Conservation (phyloP, 495 filamentous ascomycete genomes). For the Aspergillus nidulans region DNA sequence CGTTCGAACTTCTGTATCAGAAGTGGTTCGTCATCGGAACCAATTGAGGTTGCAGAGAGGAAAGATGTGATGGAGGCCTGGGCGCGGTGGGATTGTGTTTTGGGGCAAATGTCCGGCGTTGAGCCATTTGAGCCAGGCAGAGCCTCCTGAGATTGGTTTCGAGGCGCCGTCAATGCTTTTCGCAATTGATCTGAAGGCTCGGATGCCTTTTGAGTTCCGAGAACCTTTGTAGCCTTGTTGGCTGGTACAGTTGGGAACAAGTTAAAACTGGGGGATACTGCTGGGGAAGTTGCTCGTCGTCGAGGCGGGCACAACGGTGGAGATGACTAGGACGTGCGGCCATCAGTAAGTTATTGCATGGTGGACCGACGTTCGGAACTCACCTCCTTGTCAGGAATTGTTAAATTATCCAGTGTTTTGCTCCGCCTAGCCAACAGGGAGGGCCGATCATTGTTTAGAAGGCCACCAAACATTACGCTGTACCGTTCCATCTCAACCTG, state of each 20-base stretch:
- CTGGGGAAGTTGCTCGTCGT: slow-evolving; percentile 58
- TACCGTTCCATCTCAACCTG: slow-evolving; percentile 79
- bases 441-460: slow-evolving; percentile 52
- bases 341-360: background rate
- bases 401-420: slow-evolving; percentile 61
- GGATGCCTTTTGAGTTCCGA: slow-evolving; percentile 31
- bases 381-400: slow-evolving; percentile 42
- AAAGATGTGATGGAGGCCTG: slow-evolving; percentile 20
- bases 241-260: slow-evolving; percentile 56
- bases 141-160: slow-evolving; percentile 3
- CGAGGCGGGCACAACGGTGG: slow-evolving; percentile 21
- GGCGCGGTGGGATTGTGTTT: slow-evolving; percentile 8
- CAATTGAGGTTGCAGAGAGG: slow-evolving; percentile 17
- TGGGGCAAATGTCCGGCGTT: slow-evolving; percentile 5
- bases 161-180: slow-evolving; percentile 8
- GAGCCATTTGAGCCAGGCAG: slow-evolving; percentile 7
- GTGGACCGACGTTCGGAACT: background rate
- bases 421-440: slow-evolving; percentile 62
- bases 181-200: slow-evolving; percentile 43
- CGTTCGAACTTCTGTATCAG: slow-evolving; percentile 17
- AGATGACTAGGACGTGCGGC: slow-evolving; percentile 4
- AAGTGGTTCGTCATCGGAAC: slow-evolving; percentile 16
- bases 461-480: slow-evolving; percentile 86
- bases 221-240: slow-evolving; percentile 34
- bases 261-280: slow-evolving; percentile 55